Evolutionary conservation across 225 moss, liverwort and hornwort species (phyloP), one percentile per base, ranked within the genome.

Genomic region (Pseudoscleropodium purum): DNA sequence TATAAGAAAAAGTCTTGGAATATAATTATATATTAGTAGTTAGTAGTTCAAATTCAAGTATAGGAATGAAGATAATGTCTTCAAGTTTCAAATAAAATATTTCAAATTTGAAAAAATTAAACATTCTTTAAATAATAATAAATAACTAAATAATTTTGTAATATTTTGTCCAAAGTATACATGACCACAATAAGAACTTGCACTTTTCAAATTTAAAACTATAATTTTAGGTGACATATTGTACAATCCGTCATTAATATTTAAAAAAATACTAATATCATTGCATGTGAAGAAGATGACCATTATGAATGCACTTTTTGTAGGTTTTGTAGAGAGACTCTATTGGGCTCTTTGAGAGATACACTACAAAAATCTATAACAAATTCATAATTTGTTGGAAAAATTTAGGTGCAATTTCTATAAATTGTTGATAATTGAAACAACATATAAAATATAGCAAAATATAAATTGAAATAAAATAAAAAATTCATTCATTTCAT

Each of bases 291-390:
- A 5, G 25, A 41, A 70, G 5, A 70, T 68, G 37, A 68, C 23
- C 0, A 70, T 41, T 41, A 49, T 33, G 7, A 49, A 75, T 75
- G 20, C 33, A 49, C 19, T 75, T 75, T 39, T 31, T 49, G 2
- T 49, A 47, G 18, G 13, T 75, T 7, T 33, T 19, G 3, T 49
- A 0, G 7, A 33, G 5, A 33, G 7, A 51, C 10, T 76, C 18
- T 33, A 20, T 6, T 0, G 6, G 2, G 2, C 2, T 20, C 4
- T 51, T 14, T 34, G 13, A 36, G 5, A 52, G 7, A 20, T 13
- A 21, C 0, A 13, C 21, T 14, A 7, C 6, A 33, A 8, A 76
- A 21, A 7, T 12, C 5, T 34, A 34, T 10, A 51, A 13, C 12
- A 33, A 31, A 21, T 8, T 76, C 31, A 18, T 52, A 33, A 51